phyloP scores from a whole-genome alignment of 805 yeast genomes.

The Saccharomycopsis sp. region DNA sequence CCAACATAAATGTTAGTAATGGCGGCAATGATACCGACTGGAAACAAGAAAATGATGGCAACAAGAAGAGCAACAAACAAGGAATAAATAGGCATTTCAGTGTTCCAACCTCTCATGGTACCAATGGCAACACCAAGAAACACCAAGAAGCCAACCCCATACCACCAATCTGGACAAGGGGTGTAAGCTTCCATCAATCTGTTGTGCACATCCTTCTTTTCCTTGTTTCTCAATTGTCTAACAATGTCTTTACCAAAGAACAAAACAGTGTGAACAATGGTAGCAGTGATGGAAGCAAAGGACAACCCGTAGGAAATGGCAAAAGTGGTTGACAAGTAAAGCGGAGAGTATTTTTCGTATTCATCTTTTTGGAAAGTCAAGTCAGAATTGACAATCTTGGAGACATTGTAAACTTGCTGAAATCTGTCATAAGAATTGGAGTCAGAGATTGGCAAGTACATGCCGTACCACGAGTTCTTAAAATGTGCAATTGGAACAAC shows the following conservation, averaged over 20 bases:
- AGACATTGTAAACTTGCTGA: slow-evolving; percentile 41
- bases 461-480: slow-evolving; percentile 49
- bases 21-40: slow-evolving; percentile 53
- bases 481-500: slow-evolving; percentile 44
- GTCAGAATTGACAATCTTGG: slow-evolving; percentile 36
- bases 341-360: slow-evolving; percentile 53
- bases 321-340: slow-evolving; percentile 50
- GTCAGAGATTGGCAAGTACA: slow-evolving; percentile 48
- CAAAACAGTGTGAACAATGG: slow-evolving; percentile 46
- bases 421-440: slow-evolving; percentile 43
- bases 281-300: slow-evolving; percentile 56
- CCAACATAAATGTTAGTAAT: slow-evolving; percentile 53
- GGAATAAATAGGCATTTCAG: slow-evolving; percentile 47
- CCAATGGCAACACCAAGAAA: slow-evolving; percentile 39
- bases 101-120: slow-evolving; percentile 32
- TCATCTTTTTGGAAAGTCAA: slow-evolving; percentile 36
- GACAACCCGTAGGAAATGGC: slow-evolving; percentile 51
- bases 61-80: slow-evolving; percentile 46
- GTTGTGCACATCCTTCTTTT: slow-evolving; percentile 41
- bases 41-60: slow-evolving; percentile 47
- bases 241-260: slow-evolving; percentile 50
- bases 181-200: slow-evolving; percentile 47
- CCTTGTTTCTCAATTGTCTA: slow-evolving; percentile 32
- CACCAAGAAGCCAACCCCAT: slow-evolving; percentile 33
- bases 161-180: slow-evolving; percentile 63